Conservation (phyloP, 1,284 basidiomycete species). For the Trichosporon coremiiforme region DNA sequence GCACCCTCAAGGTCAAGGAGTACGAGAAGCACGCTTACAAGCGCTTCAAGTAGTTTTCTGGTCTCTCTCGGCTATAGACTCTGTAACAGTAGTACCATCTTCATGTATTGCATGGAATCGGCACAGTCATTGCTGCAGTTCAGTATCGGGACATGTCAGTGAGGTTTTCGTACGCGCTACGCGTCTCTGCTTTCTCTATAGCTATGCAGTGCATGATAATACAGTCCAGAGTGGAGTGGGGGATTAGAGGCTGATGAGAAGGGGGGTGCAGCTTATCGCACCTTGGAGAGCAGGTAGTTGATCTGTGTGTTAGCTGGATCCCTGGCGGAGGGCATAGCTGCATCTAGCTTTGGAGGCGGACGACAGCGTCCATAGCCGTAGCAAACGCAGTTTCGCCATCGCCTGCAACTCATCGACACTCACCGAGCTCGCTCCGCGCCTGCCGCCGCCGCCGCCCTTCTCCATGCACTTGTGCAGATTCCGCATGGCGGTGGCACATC, state of each 20-base stretch:
- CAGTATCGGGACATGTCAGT: not conserved
- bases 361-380: not conserved
- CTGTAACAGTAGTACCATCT: conserved; percentile 18
- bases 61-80: conserved; percentile 10
- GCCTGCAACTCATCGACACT: not conserved
- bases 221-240: conserved; percentile 15
- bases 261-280: conserved; percentile 1
- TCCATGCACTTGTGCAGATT: conserved; percentile 79
- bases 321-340: not conserved
- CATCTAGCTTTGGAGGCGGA: no score
- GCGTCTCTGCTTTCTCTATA: not conserved
- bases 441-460: conserved; percentile 19
- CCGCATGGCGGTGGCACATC: conserved; percentile 70
- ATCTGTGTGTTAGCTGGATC: conserved; percentile 24
- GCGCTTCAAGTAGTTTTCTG: conserved; percentile 62
- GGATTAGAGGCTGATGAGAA: not conserved
- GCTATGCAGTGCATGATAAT: conserved; percentile 17
- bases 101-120: conserved; percentile 14
- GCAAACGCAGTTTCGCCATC: not conserved
- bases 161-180: no score
- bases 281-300: conserved; percentile 31
- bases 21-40: conserved; percentile 91
- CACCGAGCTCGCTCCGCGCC: conserved; percentile 24
- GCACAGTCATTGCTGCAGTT: not conserved
- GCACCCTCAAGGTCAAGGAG: conserved; percentile 65